Percentiles rank a stretch among this genome's conserved stretches.
Evolutionary conservation across 768 basidiomycete species (phyloP).

Genomic region (Sarcodon sp.): DNA sequence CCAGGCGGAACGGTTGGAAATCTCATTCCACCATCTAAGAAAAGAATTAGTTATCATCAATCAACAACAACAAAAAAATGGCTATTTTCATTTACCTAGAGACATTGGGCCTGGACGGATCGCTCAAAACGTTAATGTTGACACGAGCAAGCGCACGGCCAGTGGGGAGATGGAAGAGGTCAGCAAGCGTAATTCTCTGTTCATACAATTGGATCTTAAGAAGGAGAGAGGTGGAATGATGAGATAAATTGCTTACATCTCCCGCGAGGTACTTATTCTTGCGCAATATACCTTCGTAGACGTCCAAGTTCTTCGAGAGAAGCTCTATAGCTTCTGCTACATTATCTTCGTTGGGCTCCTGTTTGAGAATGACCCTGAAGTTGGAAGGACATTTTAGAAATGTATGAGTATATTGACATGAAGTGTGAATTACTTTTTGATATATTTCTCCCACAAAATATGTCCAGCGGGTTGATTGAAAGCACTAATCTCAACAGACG

Average conservation of each 20-base stretch:
- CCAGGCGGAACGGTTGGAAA: slow-evolving; percentile 35
- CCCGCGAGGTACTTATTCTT: slow-evolving; percentile 22
- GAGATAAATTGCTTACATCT: slow-evolving; percentile 8
- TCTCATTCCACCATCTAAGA: slow-evolving; percentile 37
- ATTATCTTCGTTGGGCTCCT: not conserved
- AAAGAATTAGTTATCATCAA: not conserved
- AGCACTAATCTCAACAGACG: slow-evolving; percentile 36
- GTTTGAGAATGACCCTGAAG: not conserved
- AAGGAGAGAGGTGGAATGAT: not conserved
- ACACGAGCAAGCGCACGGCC: slow-evolving; percentile 15
- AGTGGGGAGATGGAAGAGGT: slow-evolving; percentile 44
- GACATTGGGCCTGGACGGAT: slow-evolving; percentile 26
- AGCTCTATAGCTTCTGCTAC: not conserved
- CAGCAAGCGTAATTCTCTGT: slow-evolving; percentile 37
- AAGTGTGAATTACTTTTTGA: slow-evolving; percentile 27
- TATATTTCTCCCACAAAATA: slow-evolving; percentile 33
- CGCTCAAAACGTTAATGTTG: slow-evolving; percentile 18
- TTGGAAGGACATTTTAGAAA: slow-evolving; percentile 40
- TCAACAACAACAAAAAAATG: not conserved
- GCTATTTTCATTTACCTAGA: slow-evolving; percentile 19
- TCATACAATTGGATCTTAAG: not conserved
- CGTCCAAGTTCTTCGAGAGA: slow-evolving; percentile 11
- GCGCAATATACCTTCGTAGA: slow-evolving; percentile 16
- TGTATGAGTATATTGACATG: slow-evolving; percentile 32
- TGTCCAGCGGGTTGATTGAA: slow-evolving; percentile 36